Evolutionary conservation across 768 basidiomycete species (phyloP), one percentile per base, ranked within the genome.

Genomic region (Phylloporus sp.): DNA sequence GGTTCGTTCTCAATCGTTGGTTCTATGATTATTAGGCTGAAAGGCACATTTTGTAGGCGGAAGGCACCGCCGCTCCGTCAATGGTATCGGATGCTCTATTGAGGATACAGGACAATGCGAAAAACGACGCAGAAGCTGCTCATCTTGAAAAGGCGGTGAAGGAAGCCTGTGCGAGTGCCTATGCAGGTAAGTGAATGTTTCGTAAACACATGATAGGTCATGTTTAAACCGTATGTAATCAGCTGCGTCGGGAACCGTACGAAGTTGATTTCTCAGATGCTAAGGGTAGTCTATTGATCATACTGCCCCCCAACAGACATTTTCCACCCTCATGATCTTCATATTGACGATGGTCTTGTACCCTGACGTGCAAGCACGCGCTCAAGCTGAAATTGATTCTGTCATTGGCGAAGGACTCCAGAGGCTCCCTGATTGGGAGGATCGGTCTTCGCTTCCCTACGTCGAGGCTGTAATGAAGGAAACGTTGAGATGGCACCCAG

Each of bases 401-500:
- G 39, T 57, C 21, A 44, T 54, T 7, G 54, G 64, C 9, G n/a
- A 44, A 13, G 49, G 42, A 31, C 44, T 63, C 3, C 32, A 33
- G 20, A 55, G 64, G 42, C 45, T 63, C 5, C 61, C 49, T 11
- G 34, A 38, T 17, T 56, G 54, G 52, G 56, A 58, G 4, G 58
- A 61, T 35, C 43, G 53, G 3, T 7, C 40, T 5, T 54, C 47
- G 32, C 50, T 66, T 24, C 59, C 54, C 15, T 62, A 49, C 39
- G 22, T 64, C 11, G 51, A 57, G 15, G 57, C 53, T 6, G 17
- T 64, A 3, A 29, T 61, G 32, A 54, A 53, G 24, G 64, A 55
- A 51, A 54, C 58, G 18, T 51, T 55, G 48, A 56, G 61, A 34
- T 64, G 64, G 57, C 44, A 64, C 22, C 56, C 58, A 6, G 32